Evolutionary conservation across 148 eudicot genomes (phyloP), one percentile per base, ranked within the genome.

Genomic region (Chenopodium berlandieri): DNA sequence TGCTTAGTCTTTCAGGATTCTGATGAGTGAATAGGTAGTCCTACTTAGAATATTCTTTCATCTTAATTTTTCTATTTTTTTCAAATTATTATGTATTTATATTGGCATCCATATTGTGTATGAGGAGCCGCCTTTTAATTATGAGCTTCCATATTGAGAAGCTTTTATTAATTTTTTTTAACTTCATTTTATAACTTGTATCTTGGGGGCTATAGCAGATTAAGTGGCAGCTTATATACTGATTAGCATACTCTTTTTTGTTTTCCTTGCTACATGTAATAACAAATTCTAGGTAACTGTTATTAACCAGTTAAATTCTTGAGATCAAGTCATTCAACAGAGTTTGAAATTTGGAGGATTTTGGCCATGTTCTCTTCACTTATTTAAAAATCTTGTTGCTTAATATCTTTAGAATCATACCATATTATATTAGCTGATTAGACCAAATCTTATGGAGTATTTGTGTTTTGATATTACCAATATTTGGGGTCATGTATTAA

Each of bases 61-160:
- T 76, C 40, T 76, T 48, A 20, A 1, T 34, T 16, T 9, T 74
- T 27, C 73, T 23, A 73, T 63, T 66, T 67, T 62, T 44, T 79
- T 78, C 74, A 69, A 56, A 70, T 71, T 72, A 80, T 71, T 72
- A 80, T 71, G 75, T 65, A 77, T 68, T 75, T 73, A 80, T 67
- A 88, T 81, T 83, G 84, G 89, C 87, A 86, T 85, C 90, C 88
- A 84, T 60, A 46, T 31, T 77, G 70, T 79, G 32, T 78, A 79
- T 83, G 85, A 85, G 89, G 85, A 91, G 91, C 87, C 84, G 82
- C 70, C 68, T 76, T 86, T 79, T 81, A 56, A 62, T 84, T 78
- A 62, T 73, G 76, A 85, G 82, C 82, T 86, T 82, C 88, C 75
- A 62, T 78, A 71, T 83, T 34, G 71, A 71, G 86, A 79, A 82